A percentile compares a stretch with the other conserved stretches of the same genome.
Conservation (phyloP, 139 green algal species). For the Picochlorum sp. region DNA sequence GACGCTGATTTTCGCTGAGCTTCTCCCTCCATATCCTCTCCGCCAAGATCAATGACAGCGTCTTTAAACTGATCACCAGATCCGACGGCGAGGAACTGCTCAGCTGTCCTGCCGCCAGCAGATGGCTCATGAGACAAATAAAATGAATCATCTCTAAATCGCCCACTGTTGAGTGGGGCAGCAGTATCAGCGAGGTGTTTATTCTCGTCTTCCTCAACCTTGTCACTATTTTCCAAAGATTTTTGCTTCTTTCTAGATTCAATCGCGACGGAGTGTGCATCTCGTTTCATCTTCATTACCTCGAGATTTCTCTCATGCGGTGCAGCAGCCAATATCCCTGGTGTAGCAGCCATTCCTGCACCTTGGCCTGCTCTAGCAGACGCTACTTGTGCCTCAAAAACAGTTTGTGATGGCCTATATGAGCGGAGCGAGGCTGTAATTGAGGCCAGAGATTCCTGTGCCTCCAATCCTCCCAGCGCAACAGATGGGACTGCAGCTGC, state of each 20-base stretch:
- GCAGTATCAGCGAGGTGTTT: slow-evolving; percentile 4
- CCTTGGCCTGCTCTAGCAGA: slow-evolving; percentile 28
- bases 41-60: slow-evolving; percentile 70
- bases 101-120: background rate
- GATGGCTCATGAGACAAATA: slow-evolving; percentile 32
- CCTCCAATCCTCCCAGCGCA: slow-evolving; percentile 31
- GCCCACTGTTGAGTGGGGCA: slow-evolving; percentile 5
- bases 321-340: slow-evolving; percentile 28
- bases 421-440: slow-evolving; percentile 54
- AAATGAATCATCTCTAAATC: slow-evolving; percentile 49
- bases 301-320: slow-evolving; percentile 34
- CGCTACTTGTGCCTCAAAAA: slow-evolving; percentile 75
- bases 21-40: slow-evolving; percentile 47
- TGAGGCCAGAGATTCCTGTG: slow-evolving; percentile 47
- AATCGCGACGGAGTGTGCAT: slow-evolving; percentile 45
- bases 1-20: slow-evolving; percentile 11
- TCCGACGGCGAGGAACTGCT: slow-evolving; percentile 17
- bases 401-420: slow-evolving; percentile 76
- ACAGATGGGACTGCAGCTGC: slow-evolving; percentile 41
- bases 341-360: slow-evolving; percentile 19
- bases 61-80: slow-evolving; percentile 11
- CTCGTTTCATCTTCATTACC: slow-evolving; percentile 67
- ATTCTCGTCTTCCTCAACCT: slow-evolving; percentile 10
- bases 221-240: background rate
- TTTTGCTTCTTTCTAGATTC: slow-evolving; percentile 1